Conservation (phyloP, 148 eudicot species). For the Vaccinium myrtillus region DNA sequence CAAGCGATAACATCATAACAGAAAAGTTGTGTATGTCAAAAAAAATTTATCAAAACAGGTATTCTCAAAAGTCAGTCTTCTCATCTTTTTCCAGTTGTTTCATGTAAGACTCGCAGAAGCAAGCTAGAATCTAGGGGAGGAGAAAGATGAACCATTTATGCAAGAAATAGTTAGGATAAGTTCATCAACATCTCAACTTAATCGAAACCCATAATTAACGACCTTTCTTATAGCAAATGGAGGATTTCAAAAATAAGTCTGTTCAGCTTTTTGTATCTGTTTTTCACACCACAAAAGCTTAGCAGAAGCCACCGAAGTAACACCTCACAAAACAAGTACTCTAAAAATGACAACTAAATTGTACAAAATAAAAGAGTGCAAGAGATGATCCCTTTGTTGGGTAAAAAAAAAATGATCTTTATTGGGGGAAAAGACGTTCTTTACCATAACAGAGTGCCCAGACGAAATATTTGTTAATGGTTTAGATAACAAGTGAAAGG, state of each 20-base stretch:
- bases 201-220: too few relatives aligned
- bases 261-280: neutral
- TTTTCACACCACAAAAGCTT: neutral
- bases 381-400: too few relatives aligned
- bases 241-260: neutral
- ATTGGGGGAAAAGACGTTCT: too few relatives aligned
- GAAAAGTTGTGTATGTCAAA: neutral
- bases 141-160: too few relatives aligned
- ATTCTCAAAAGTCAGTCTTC: neutral
- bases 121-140: neutral
- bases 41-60: neutral
- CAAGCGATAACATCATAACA: slow-evolving; percentile 46
- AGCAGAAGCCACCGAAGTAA: neutral
- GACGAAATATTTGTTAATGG: neutral
- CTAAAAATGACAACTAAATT: too few relatives aligned
- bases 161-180: too few relatives aligned
- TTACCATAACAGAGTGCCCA: too few relatives aligned
- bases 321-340: neutral
- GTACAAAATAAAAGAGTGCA: too few relatives aligned
- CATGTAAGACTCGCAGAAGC: neutral
- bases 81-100: neutral
- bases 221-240: too few relatives aligned
- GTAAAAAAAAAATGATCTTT: too few relatives aligned
- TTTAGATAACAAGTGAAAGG: slow-evolving; percentile 33
- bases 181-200: too few relatives aligned